phyloP scores from a whole-genome alignment of 2,329 filamentous ascomycete species.

The Aspergillus fijiensis region DNA sequence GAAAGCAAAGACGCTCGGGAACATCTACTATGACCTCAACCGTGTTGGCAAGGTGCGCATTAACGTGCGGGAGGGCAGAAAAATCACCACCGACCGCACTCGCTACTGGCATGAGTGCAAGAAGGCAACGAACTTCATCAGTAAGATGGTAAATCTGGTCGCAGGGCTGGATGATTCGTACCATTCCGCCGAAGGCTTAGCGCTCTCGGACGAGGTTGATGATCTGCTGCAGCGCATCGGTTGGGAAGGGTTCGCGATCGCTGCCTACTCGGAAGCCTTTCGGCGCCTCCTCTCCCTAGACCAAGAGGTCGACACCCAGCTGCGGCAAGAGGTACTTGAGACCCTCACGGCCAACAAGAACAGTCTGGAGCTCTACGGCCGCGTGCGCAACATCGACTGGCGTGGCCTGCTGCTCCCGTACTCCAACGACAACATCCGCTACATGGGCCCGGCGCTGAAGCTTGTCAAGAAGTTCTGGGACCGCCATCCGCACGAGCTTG shows the following conservation, averaged over 20 bases:
- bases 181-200: not conserved
- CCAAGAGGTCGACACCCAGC: not conserved
- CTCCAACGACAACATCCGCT: slow-evolving; percentile 2
- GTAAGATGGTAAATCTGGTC: not conserved
- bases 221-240: slow-evolving; percentile 9
- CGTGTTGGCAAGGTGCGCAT: not conserved
- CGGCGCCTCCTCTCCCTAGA: slow-evolving; percentile 11
- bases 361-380: slow-evolving; percentile 29
- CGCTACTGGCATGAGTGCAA: not conserved
- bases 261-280: slow-evolving; percentile 28
- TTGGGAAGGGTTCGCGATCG: slow-evolving; percentile 31
- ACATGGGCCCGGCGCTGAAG: slow-evolving; percentile 3
- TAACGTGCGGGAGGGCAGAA: not conserved
- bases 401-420: slow-evolving; percentile 16
- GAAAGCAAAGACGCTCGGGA: not conserved
- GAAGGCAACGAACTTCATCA: not conserved
- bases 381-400: slow-evolving; percentile 27
- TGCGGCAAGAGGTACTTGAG: slow-evolving; percentile 20
- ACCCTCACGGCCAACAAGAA: slow-evolving; percentile 17
- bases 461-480: slow-evolving; percentile 7
- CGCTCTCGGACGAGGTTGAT: too few relatives aligned
- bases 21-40: not conserved
- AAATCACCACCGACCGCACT: not conserved
- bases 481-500: slow-evolving; percentile 18
- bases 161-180: not conserved